Conservation (phyloP, 169 alveolate species). For the Fabrea salina region DNA sequence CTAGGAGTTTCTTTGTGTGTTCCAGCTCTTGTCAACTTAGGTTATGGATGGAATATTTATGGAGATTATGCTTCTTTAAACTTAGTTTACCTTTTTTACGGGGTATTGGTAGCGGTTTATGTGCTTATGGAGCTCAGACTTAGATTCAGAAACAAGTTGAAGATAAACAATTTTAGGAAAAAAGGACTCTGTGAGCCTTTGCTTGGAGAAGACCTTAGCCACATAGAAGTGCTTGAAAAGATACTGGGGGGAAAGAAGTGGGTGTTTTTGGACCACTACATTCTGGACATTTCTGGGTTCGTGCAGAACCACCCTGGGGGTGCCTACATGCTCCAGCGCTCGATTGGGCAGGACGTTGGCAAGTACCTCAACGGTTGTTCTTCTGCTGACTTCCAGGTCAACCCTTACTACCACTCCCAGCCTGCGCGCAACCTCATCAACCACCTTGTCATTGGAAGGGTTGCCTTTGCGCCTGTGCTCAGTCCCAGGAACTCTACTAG, state of each 20-base stretch:
- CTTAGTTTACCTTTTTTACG: neutral
- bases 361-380: constrained; percentile 7
- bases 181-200: neutral
- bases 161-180: neutral
- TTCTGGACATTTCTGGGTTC: neutral
- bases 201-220: neutral
- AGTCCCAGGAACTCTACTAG: neutral
- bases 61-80: neutral
- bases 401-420: constrained; percentile 21
- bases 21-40: no score
- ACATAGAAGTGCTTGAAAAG: constrained; percentile 1
- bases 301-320: constrained; percentile 20
- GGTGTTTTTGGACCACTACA: constrained; percentile 1
- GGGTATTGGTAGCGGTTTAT: neutral
- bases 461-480: neutral
- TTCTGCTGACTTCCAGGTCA: neutral
- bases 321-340: neutral
- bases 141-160: neutral
- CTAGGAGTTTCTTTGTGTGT: no score
- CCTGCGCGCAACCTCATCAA: neutral
- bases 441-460: neutral
- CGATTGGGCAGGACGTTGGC: constrained; percentile 19
- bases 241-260: neutral
- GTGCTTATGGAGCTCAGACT: neutral
- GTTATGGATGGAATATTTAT: constrained; percentile 2